A percentile compares a stretch with the other conserved stretches of the same genome.
phyloP scores from a whole-genome alignment of 208 protist species.

The Trypanosoma theileri region DNA sequence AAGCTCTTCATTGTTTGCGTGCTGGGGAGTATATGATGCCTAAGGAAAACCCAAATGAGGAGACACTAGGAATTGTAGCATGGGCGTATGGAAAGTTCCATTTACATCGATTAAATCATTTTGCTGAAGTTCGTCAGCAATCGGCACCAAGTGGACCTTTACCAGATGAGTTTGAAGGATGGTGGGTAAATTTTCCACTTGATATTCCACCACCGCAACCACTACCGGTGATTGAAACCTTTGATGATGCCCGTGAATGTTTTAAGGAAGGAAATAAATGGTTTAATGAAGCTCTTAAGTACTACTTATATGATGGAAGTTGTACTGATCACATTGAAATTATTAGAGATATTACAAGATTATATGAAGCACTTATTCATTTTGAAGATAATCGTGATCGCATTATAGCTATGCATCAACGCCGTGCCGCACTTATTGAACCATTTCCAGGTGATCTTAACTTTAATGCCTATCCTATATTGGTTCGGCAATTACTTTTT shows the following conservation, averaged over 20 bases:
- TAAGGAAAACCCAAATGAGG: constrained; percentile 40
- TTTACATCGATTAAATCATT: constrained; percentile 71
- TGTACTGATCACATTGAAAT: constrained; percentile 89
- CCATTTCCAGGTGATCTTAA: constrained; percentile 74
- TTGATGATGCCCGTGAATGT: constrained; percentile 65
- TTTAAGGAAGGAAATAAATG: constrained; percentile 74
- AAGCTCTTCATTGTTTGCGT: constrained; percentile 79
- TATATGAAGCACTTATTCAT: constrained; percentile 56
- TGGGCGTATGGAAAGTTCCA: constrained; percentile 79
- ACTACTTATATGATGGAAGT: constrained; percentile 76
- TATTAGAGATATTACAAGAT: constrained; percentile 57
- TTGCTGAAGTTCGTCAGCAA: constrained; percentile 22
- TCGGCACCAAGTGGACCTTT: constrained; percentile 16
- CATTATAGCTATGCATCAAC: constrained; percentile 77
- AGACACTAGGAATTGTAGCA: constrained; percentile 61
- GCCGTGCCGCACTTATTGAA: constrained; percentile 62
- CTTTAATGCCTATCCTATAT: constrained; percentile 84
- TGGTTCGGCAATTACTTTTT: constrained; percentile 81
- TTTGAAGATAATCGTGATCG: constrained; percentile 68
- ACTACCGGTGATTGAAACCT: constrained; percentile 49
- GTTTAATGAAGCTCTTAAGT: constrained; percentile 72
- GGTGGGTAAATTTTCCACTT: constrained; percentile 77
- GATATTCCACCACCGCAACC: constrained; percentile 38
- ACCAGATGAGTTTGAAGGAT: constrained; percentile 29
- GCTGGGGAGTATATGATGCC: constrained; percentile 83